Conservation (phyloP, 495 filamentous ascomycete genomes). For the Bryoglossum gracile region DNA sequence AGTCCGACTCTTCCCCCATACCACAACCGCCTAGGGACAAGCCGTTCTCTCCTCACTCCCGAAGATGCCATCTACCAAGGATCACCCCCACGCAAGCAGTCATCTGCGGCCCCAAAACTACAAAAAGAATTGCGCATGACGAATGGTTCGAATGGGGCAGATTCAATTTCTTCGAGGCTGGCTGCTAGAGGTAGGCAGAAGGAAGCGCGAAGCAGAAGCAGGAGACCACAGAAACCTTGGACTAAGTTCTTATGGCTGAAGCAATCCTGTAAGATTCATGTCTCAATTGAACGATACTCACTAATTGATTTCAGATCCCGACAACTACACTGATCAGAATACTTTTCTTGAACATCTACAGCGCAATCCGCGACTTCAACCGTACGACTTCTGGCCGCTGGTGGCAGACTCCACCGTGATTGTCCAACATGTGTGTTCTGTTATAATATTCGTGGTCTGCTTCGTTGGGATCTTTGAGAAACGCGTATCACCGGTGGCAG, state of each 20-base stretch:
- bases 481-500: constrained; percentile 73
- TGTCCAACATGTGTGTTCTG: constrained; percentile 90
- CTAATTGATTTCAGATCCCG: constrained; percentile 57
- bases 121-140: constrained; percentile 28
- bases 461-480: constrained; percentile 87
- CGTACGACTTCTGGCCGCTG: constrained; percentile 97
- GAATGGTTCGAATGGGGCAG: constrained; percentile 21
- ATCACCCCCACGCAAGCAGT: constrained; percentile 49
- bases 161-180: constrained; percentile 10
- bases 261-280: constrained; percentile 65
- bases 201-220: constrained; percentile 45
- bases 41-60: constrained; percentile 59
- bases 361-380: constrained; percentile 85
- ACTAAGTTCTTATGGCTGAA: constrained; percentile 98
- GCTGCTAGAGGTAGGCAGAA: constrained; percentile 38
- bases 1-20: constrained; percentile 16
- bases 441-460: constrained; percentile 88
- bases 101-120: constrained; percentile 33
- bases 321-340: constrained; percentile 95
- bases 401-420: constrained; percentile 95
- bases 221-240: constrained; percentile 64
- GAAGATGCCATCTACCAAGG: constrained; percentile 72
- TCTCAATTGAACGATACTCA: background rate
- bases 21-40: constrained; percentile 23
- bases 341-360: constrained; percentile 96